Evolutionary conservation across 768 basidiomycete species (phyloP).

Genomic region (Coprinellus micaceus): DNA sequence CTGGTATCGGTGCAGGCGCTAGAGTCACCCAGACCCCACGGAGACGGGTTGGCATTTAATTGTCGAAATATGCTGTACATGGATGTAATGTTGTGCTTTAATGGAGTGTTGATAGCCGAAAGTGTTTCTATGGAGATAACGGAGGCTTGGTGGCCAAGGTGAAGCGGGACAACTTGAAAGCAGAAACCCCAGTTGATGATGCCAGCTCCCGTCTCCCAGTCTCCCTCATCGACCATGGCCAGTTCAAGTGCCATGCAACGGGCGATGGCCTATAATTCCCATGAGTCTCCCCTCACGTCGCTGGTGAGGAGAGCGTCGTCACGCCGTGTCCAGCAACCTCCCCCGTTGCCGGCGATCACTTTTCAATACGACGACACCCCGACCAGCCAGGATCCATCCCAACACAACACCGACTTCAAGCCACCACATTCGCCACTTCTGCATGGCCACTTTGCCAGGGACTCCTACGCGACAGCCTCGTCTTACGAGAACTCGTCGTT

Average conservation of each 20-base stretch:
- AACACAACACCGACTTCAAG: constrained; percentile 4
- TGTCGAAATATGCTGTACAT: too few species aligned
- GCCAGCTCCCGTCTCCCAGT: background rate
- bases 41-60: constrained; percentile 63
- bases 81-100: background rate
- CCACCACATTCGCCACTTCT: constrained; percentile 40
- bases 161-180: background rate
- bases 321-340: constrained; percentile 25
- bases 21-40: constrained; percentile 75
- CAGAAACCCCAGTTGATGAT: background rate
- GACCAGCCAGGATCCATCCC: background rate
- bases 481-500: constrained; percentile 36
- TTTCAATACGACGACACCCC: constrained; percentile 6
- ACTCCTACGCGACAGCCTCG: constrained; percentile 39
- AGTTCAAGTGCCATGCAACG: constrained; percentile 3
- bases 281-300: constrained; percentile 53
- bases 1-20: constrained; percentile 60
- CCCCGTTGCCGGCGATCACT: constrained; percentile 7
- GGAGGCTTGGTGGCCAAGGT: background rate
- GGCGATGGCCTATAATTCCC: constrained; percentile 15
- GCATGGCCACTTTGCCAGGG: constrained; percentile 44
- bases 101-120: background rate
- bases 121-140: constrained; percentile 8
- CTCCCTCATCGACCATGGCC: background rate
- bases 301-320: constrained; percentile 55